Evolutionary conservation across 1,284 basidiomycete genomes (phyloP).

Genomic region (Fomitopsis schrenkii): DNA sequence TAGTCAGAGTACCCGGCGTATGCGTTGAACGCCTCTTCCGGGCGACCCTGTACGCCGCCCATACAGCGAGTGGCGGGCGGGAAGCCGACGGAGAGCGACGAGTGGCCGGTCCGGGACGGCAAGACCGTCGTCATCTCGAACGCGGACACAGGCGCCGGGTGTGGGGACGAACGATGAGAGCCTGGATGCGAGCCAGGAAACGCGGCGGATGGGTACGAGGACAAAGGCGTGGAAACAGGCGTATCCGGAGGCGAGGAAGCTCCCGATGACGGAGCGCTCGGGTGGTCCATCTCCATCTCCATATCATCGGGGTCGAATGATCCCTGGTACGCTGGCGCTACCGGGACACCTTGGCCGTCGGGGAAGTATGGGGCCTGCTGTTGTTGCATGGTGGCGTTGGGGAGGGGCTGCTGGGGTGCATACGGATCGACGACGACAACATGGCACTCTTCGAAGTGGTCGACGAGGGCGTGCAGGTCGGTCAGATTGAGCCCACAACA

Average conservation of each 20-base stretch:
- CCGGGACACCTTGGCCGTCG: constrained; percentile 19
- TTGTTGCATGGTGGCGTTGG: constrained; percentile 26
- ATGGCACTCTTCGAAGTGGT: constrained; percentile 85
- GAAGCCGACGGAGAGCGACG: constrained; percentile 19
- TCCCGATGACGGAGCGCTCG: constrained; percentile 32
- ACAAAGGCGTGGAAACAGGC: constrained; percentile 36
- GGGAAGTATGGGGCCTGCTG: constrained; percentile 32
- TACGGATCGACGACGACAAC: constrained; percentile 69
- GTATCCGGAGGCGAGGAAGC: constrained; percentile 36
- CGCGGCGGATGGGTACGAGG: constrained; percentile 42
- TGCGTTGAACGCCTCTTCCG: constrained; percentile 33
- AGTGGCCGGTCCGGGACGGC: constrained; percentile 32
- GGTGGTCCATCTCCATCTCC: constrained; percentile 64
- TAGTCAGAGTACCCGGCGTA: constrained; percentile 60
- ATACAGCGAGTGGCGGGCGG: constrained; percentile 16
- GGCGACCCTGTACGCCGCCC: constrained; percentile 10
- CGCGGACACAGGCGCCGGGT: constrained; percentile 37
- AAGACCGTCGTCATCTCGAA: constrained; percentile 46
- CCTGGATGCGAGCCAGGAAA: constrained; percentile 26
- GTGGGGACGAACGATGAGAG: constrained; percentile 17
- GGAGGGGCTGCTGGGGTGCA: constrained; percentile 28
- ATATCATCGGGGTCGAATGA: constrained; percentile 75
- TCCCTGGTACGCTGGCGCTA: constrained; percentile 25
- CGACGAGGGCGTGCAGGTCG: constrained; percentile 81
- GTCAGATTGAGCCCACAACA: constrained; percentile 79